A percentile compares a stretch with the other conserved stretches of the same genome.
Conservation (phyloP, 2,329 filamentous ascomycete genomes). For the Cordyceps javanica region DNA sequence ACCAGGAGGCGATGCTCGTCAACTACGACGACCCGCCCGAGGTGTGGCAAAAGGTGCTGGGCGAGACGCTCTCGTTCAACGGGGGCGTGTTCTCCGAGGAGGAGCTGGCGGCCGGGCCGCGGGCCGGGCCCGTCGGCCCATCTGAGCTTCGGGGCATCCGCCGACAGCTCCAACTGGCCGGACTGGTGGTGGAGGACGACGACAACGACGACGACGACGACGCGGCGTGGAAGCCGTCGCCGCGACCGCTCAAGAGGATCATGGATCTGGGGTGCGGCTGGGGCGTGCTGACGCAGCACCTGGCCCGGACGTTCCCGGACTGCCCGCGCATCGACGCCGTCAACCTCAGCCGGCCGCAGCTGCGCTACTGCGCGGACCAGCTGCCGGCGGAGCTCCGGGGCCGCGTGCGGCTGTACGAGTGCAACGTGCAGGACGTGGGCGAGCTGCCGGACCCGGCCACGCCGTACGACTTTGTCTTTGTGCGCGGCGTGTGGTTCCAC, state of each 20-base stretch:
- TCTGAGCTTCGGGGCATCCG: constrained; percentile 6
- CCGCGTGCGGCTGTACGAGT: too few species aligned
- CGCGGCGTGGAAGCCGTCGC: too few species aligned
- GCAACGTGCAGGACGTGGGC: too few species aligned
- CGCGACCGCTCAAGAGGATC: neutral
- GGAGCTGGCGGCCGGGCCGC: constrained; percentile 1
- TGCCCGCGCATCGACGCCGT: constrained; percentile 10
- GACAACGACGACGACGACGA: too few species aligned
- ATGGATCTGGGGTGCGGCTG: constrained; percentile 12
- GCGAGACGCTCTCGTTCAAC: neutral
- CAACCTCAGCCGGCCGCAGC: too few species aligned
- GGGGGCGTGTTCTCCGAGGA: neutral
- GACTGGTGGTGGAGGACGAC: constrained; percentile 4
- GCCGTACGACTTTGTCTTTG: too few species aligned
- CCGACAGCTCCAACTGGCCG: constrained; percentile 6
- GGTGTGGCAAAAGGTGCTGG: constrained; percentile 7
- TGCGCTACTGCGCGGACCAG: too few species aligned
- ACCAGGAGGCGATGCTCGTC: constrained; percentile 6
- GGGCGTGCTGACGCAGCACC: constrained; percentile 5
- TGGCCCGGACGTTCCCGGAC: constrained; percentile 5
- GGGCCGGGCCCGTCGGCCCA: constrained; percentile 1
- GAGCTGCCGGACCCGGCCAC: too few species aligned
- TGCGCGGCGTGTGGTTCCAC: too few species aligned
- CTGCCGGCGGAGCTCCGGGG: too few species aligned
- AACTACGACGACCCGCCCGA: constrained; percentile 9